phyloP scores from a whole-genome alignment of 352 stramenopile genomes.

The Pythium aristosporum region DNA sequence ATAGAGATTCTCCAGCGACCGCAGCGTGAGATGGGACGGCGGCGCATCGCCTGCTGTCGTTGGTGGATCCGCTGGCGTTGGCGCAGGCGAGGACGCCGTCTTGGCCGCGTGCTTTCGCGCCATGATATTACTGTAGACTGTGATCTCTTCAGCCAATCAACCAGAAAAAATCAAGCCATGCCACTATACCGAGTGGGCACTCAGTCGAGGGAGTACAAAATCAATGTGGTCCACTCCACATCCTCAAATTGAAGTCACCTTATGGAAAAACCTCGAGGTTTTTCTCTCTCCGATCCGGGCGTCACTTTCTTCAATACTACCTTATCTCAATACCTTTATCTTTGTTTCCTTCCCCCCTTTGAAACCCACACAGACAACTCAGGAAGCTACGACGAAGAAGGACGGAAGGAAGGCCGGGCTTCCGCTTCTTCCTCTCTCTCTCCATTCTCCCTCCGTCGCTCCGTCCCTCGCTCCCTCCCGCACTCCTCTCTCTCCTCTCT shows the following conservation, averaged over 20 bases:
- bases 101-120: conserved; percentile 13
- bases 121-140: conserved; percentile 2
- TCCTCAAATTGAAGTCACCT: conserved; percentile 17
- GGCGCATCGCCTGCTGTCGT: neutral
- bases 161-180: conserved; percentile 21
- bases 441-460: neutral
- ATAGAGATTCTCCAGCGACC: conserved; percentile 54
- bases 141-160: conserved; percentile 22
- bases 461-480: neutral
- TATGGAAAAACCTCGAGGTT: conserved; percentile 23
- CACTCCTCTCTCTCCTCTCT: neutral
- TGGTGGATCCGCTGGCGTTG: neutral
- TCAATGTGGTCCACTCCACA: conserved; percentile 12
- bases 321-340: conserved; percentile 8
- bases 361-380: conserved; percentile 4
- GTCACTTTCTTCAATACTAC: conserved; percentile 8
- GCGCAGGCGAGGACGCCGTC: neutral
- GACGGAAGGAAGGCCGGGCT: no score
- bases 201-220: no score
- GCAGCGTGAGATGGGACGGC: conserved; percentile 19
- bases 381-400: neutral
- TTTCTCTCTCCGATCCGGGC: neutral
- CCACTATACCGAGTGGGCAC: conserved; percentile 10
- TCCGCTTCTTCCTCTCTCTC: neutral
- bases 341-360: conserved; percentile 5